These are phyloP conservation scores for Geranium incanum DNA, from an alignment of 441 rosid genomes.

Conservation along the genomic window DNA sequence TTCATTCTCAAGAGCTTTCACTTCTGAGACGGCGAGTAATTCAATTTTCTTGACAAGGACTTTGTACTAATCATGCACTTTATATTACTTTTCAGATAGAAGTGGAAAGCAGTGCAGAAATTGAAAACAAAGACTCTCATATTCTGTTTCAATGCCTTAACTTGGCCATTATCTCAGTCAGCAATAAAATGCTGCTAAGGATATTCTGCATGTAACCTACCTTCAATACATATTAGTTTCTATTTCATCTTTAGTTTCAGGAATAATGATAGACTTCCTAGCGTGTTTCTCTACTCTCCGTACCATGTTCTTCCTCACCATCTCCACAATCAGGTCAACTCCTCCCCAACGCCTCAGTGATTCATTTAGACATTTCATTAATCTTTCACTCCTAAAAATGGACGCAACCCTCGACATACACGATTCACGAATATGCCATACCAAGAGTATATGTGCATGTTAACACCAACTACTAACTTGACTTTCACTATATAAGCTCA, in stretches of 20 bases:
- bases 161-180: neutral
- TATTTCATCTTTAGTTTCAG: neutral
- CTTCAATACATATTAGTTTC: neutral
- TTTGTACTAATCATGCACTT: too few species aligned
- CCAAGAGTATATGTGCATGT: neutral
- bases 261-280: slow-evolving; percentile 1
- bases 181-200: neutral
- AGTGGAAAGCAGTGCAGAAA: too few species aligned
- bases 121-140: too few species aligned
- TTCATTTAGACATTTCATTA: slow-evolving; percentile 19
- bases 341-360: slow-evolving; percentile 11
- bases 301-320: neutral
- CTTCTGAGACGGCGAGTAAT: too few species aligned
- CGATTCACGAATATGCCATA: too few species aligned
- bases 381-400: slow-evolving; percentile 1
- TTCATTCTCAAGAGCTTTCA: too few species aligned
- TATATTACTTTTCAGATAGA: too few species aligned
- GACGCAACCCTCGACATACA: neutral
- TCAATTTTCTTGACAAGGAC: too few species aligned
- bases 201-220: neutral
- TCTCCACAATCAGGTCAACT: slow-evolving; percentile 2
- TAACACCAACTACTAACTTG: neutral
- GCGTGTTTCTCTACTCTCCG: neutral
- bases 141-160: too few species aligned
- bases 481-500: too few species aligned